A percentile compares a stretch with the other conserved stretches of the same genome.
These are phyloP conservation scores for Biscutella auriculata DNA, from an alignment of 441 rosid genomes.

Conservation along the genomic window DNA sequence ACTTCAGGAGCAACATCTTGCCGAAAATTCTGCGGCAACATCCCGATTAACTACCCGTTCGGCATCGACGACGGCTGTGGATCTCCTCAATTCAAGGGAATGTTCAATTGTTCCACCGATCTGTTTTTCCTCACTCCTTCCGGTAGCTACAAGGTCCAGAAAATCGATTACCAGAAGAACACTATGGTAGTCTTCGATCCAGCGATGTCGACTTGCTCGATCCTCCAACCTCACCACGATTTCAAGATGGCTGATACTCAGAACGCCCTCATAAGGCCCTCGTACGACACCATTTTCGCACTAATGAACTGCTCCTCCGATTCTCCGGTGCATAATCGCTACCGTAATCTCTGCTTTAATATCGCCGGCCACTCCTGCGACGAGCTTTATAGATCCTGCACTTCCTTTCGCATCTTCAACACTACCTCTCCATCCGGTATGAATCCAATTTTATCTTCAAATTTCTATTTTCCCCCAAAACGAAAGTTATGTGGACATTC, in stretches of 20 bases:
- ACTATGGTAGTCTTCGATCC: slow-evolving; percentile 59
- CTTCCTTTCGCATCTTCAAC: slow-evolving; percentile 55
- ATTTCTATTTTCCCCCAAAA: no score
- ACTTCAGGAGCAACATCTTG: slow-evolving; percentile 29
- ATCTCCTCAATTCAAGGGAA: slow-evolving; percentile 56
- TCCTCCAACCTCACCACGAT: slow-evolving; percentile 81
- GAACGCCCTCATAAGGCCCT: slow-evolving; percentile 52
- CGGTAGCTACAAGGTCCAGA: slow-evolving; percentile 66
- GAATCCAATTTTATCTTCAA: slow-evolving; percentile 4
- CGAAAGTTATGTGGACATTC: no score
- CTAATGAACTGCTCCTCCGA: slow-evolving; percentile 71
- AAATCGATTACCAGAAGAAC: slow-evolving; percentile 56
- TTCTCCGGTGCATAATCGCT: slow-evolving; percentile 75
- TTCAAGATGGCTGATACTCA: slow-evolving; percentile 55
- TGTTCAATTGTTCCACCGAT: slow-evolving; percentile 60
- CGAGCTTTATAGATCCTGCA: slow-evolving; percentile 62
- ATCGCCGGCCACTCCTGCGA: slow-evolving; percentile 69
- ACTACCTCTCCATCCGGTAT: slow-evolving; percentile 11
- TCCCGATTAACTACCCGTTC: slow-evolving; percentile 60
- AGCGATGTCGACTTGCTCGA: slow-evolving; percentile 88
- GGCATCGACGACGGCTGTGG: slow-evolving; percentile 81
- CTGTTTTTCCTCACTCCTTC: slow-evolving; percentile 68
- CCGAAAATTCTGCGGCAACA: slow-evolving; percentile 46
- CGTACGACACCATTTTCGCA: slow-evolving; percentile 77
- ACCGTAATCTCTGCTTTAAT: slow-evolving; percentile 64